A percentile compares a stretch with the other conserved stretches of the same genome.
These are phyloP conservation scores for Trichoderma atroviride DNA, from an alignment of 2,329 filamentous ascomycete genomes.

Conservation along the genomic window DNA sequence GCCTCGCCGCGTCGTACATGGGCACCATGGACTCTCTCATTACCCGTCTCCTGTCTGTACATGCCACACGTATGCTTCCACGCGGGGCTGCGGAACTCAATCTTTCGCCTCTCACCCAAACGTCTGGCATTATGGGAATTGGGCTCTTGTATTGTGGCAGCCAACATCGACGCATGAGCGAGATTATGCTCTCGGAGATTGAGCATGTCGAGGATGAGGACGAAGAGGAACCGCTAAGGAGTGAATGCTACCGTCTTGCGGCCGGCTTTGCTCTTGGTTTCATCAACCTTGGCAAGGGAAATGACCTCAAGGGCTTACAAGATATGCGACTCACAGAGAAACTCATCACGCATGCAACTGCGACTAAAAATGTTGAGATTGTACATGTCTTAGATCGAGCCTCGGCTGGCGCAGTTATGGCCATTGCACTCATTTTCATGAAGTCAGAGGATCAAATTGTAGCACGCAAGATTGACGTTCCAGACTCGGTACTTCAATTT, in stretches of 20 bases:
- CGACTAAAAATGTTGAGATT: slow-evolving; percentile 86
- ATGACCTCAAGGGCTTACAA: slow-evolving; percentile 82
- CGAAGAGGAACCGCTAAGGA: slow-evolving; percentile 82
- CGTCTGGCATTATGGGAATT: slow-evolving; percentile 95
- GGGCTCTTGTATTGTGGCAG: slow-evolving; percentile 92
- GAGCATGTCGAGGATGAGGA: slow-evolving; percentile 79
- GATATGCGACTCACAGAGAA: slow-evolving; percentile 94
- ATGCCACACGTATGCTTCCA: slow-evolving; percentile 92
- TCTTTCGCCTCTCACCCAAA: slow-evolving; percentile 88
- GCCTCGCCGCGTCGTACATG: slow-evolving; percentile 88
- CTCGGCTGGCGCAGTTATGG: slow-evolving; percentile 89
- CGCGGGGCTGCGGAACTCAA: slow-evolving; percentile 92
- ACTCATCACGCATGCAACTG: slow-evolving; percentile 80
- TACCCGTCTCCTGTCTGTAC: slow-evolving; percentile 88
- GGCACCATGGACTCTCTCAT: slow-evolving; percentile 98
- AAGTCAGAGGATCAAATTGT: slow-evolving; percentile 88
- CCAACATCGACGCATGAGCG: slow-evolving; percentile 96
- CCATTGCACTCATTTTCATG: slow-evolving; percentile 91
- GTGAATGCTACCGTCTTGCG: slow-evolving; percentile 94
- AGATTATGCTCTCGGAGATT: slow-evolving; percentile 97
- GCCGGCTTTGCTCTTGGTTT: slow-evolving; percentile 91
- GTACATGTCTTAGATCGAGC: slow-evolving; percentile 93
- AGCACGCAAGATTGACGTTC: slow-evolving; percentile 89
- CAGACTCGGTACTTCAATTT: slow-evolving; percentile 86
- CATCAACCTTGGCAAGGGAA: slow-evolving; percentile 92